phyloP scores from a whole-genome alignment of 495 filamentous ascomycete species.

The Tuber magnatum region DNA sequence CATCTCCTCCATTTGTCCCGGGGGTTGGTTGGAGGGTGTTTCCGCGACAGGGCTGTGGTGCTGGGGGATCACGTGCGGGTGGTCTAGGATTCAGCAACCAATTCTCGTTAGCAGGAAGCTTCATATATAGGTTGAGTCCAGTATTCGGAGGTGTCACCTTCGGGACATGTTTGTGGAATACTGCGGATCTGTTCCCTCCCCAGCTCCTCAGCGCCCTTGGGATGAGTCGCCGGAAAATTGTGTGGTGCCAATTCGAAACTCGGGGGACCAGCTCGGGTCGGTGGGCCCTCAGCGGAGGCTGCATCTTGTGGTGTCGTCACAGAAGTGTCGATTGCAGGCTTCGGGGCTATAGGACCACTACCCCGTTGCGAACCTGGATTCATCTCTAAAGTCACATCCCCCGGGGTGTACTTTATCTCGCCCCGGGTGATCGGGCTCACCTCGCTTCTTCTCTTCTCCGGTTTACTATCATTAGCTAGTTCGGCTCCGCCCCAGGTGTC shows the following conservation, averaged over 20 bases:
- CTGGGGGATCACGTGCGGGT: not conserved
- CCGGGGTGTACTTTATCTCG: no score
- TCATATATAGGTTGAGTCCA: not conserved
- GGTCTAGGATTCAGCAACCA: not conserved
- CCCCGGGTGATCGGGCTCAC: not conserved
- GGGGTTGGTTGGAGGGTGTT: not conserved
- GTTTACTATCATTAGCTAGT: not conserved
- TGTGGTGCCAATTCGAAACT: no score
- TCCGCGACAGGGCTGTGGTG: not conserved
- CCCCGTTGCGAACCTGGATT: no score
- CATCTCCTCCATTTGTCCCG: no score
- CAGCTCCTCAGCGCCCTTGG: not conserved
- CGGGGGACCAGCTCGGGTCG: no score
- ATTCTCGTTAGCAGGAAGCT: not conserved
- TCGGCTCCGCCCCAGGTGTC: not conserved
- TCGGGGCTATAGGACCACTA: no score
- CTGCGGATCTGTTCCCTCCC: not conserved
- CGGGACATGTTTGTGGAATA: not conserved
- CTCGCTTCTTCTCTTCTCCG: not conserved
- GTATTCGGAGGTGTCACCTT: not conserved
- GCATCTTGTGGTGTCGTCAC: no score
- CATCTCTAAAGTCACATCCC: no score
- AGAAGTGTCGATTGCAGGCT: no score
- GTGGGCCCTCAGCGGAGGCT: no score
- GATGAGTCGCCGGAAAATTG: no score